Conservation (phyloP, 2,329 filamentous ascomycete genomes). For the Alternaria gansuensis region DNA sequence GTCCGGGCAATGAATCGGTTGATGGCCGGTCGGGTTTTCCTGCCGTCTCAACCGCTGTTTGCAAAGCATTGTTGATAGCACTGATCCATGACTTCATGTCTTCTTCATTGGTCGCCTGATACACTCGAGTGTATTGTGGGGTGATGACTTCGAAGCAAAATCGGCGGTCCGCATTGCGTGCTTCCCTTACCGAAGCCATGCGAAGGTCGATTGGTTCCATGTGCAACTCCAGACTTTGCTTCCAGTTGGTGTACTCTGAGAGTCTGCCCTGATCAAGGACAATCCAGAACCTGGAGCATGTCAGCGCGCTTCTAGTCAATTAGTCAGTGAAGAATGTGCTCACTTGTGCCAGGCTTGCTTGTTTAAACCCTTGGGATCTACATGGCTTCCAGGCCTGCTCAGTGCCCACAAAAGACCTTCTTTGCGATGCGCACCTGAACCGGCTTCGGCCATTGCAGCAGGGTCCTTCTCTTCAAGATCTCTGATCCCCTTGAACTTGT, state of each 20-base stretch:
- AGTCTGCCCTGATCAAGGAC: slow-evolving; percentile 96
- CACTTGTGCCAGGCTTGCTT: slow-evolving; percentile 99
- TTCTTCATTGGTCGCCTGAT: slow-evolving; percentile 96
- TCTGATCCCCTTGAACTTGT: slow-evolving; percentile 87
- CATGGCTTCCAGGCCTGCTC: slow-evolving; percentile 90
- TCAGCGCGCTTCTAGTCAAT: slow-evolving; percentile 37
- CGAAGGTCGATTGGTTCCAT: slow-evolving; percentile 98
- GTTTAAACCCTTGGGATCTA: slow-evolving; percentile 92
- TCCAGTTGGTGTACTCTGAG: slow-evolving; percentile 99
- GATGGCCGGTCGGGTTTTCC: slow-evolving; percentile 61
- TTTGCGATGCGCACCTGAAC: slow-evolving; percentile 75
- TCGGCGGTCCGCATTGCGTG: slow-evolving; percentile 88
- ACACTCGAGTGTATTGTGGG: slow-evolving; percentile 92
- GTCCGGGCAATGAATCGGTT: slow-evolving; percentile 62
- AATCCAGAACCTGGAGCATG: slow-evolving; percentile 83
- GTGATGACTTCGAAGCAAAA: slow-evolving; percentile 99
- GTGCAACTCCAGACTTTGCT: slow-evolving; percentile 93
- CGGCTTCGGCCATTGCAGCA: slow-evolving; percentile 57
- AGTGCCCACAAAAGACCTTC: slow-evolving; percentile 95
- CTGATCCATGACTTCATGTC: slow-evolving; percentile 98
- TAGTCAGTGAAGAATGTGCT: slow-evolving; percentile 51
- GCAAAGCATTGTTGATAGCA: slow-evolving; percentile 95
- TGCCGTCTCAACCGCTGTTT: slow-evolving; percentile 90
- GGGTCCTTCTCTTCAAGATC: slow-evolving; percentile 85
- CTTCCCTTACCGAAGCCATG: slow-evolving; percentile 95